Base-by-base conservation (phyloP, 306 rosid species). In the Prinsepia uniflora region DNA sequence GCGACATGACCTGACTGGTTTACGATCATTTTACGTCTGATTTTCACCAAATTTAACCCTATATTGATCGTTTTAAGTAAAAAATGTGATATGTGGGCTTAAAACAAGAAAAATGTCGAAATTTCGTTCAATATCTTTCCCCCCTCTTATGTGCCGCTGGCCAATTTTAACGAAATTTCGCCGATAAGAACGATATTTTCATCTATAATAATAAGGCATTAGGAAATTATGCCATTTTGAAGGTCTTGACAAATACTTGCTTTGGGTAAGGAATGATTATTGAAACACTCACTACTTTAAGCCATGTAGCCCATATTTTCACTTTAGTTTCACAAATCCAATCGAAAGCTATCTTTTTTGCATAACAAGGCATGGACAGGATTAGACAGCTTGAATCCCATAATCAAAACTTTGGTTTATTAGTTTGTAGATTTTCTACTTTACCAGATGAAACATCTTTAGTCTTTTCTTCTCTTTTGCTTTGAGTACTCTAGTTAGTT, bases 291-390 rank as follows among this genome's bases (percentile, higher is more conserved):
- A 3, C 17, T 46, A 3, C 6, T 46, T 2, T 46, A 46, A 30
- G 14, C 50, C 50, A 46, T 11, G 2, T 13, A 3, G 14, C 44
- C 34, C 45, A 17, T 13, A 17, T 13, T 71, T 73, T 15, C 57
- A 50, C 15, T 71, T 60, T 71, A 76, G 64, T 73, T 77, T 50
- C 39, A 72, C 61, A 56, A 18, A 68, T 76, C 53, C 55, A 72
- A 73, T 68, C 56, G 72, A 70, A 77, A 52, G 42, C 41, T 7
- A 42, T 30, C 54, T 34, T 49, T 49, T 73, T 72, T 9, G 65
- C 24, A 36, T 18, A 36, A 20, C 36, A 49, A 8, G 58, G 12
- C 42, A 74, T 56, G 2, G 45, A 79, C 18, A 58, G 42, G 76
- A 68, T 52, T 47, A 42, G 70, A 63, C 41, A 63, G 9, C 67